These are phyloP conservation scores for Picea sitchensis DNA, from an alignment of 75 land plant genomes.

Conservation along the genomic window DNA sequence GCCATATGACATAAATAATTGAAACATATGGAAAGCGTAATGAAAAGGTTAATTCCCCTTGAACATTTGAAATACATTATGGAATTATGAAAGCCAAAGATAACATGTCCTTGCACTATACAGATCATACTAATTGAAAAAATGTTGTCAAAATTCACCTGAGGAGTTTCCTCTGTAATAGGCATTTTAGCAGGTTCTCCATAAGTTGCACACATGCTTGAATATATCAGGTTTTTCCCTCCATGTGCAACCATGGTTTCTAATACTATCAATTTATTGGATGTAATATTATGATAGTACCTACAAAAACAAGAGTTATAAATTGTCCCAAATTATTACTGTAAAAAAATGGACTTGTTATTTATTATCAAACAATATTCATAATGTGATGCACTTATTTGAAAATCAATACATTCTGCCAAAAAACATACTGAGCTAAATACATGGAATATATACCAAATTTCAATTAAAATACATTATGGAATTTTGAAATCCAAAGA, in stretches of 20 bases:
- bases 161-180: constrained; percentile 34
- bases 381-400: neutral
- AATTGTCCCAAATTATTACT: neutral
- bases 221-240: constrained; percentile 19
- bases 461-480: too few relatives aligned
- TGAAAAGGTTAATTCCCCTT: neutral
- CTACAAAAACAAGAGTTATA: neutral
- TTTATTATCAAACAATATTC: neutral
- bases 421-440: neutral
- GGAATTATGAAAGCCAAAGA: neutral
- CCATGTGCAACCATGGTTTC: constrained; percentile 13
- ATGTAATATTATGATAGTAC: constrained; percentile 23
- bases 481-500: too few relatives aligned
- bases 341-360: too few relatives aligned
- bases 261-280: constrained; percentile 18
- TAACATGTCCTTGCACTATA: neutral
- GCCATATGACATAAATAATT: too few relatives aligned
- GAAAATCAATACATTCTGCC: neutral
- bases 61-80: neutral
- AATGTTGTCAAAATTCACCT: constrained; percentile 32
- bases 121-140: neutral
- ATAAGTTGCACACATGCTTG: constrained; percentile 29
- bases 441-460: constrained; percentile 39
- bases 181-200: constrained; percentile 25
- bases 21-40: neutral